Evolutionary conservation across 2,329 filamentous ascomycete genomes (phyloP).

Genomic region (Scedosporium dehoogii): DNA sequence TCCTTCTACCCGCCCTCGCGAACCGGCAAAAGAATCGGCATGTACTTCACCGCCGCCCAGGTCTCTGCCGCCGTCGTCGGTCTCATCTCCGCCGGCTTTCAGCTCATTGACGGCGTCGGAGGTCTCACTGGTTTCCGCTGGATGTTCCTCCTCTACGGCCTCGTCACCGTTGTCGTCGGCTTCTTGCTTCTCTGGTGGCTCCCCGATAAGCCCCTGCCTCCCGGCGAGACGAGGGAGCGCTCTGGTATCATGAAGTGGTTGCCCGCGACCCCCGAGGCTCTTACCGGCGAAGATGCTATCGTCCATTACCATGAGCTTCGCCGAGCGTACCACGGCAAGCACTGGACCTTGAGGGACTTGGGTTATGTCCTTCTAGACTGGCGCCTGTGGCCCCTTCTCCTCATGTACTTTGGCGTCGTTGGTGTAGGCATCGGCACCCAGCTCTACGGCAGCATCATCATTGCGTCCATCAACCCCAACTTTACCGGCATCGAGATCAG

Average conservation of each 20-base stretch:
- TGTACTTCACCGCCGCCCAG: slow-evolving; percentile 83
- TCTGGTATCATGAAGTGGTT: slow-evolving; percentile 52
- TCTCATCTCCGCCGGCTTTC: slow-evolving; percentile 82
- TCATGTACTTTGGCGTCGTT: slow-evolving; percentile 95
- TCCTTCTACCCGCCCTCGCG: slow-evolving; percentile 83
- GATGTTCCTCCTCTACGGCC: slow-evolving; percentile 87
- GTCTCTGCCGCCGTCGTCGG: slow-evolving; percentile 84
- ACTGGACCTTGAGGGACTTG: slow-evolving; percentile 66
- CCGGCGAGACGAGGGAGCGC: slow-evolving; percentile 48
- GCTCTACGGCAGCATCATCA: slow-evolving; percentile 80
- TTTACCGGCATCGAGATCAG: slow-evolving; percentile 69
- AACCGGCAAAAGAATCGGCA: slow-evolving; percentile 78
- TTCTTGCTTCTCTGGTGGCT: slow-evolving; percentile 79
- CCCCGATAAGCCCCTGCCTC: slow-evolving; percentile 68
- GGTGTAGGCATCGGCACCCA: slow-evolving; percentile 87
- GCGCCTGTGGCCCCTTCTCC: slow-evolving; percentile 73
- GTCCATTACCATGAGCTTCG: slow-evolving; percentile 78
- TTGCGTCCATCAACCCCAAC: slow-evolving; percentile 62
- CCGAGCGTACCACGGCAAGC: slow-evolving; percentile 65
- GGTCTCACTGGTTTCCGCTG: slow-evolving; percentile 77
- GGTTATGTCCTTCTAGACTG: slow-evolving; percentile 66
- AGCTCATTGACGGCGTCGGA: slow-evolving; percentile 72
- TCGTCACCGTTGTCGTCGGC: slow-evolving; percentile 64
- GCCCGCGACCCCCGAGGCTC: slow-evolving; percentile 58
- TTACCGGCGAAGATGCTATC: slow-evolving; percentile 66